These are phyloP conservation scores for Glebionis coronaria DNA, from an alignment of 129 eudicot species.

Conservation along the genomic window DNA sequence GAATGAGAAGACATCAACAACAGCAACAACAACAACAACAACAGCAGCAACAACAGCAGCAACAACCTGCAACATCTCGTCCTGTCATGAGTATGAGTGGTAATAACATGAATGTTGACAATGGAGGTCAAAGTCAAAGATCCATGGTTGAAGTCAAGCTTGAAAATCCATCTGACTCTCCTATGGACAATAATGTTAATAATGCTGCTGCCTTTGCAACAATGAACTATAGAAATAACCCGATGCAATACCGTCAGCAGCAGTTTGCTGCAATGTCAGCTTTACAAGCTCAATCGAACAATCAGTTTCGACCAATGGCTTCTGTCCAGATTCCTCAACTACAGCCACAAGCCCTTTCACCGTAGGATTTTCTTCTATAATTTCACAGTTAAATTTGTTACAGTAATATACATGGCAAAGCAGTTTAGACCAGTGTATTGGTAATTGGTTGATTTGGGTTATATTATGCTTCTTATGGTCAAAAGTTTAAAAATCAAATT, in stretches of 20 bases:
- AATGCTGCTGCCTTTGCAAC: conserved; percentile 45
- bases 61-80: conserved; percentile 66
- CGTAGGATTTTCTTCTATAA: conserved; percentile 43
- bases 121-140: conserved; percentile 71
- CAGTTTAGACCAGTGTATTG: no score
- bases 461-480: no score
- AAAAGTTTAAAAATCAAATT: no score
- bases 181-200: conserved; percentile 44
- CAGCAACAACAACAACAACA: conserved; percentile 64
- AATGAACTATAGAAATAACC: conserved; percentile 57
- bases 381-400: neutral
- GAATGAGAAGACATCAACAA: no score
- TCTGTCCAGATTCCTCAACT: conserved; percentile 81
- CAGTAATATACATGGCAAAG: no score
- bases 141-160: conserved; percentile 84
- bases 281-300: conserved; percentile 55
- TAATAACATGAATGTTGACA: conserved; percentile 42
- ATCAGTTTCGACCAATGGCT: conserved; percentile 71
- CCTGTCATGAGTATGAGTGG: conserved; percentile 56
- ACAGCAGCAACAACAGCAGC: conserved; percentile 81
- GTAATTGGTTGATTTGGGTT: no score
- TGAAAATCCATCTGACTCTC: conserved; percentile 77
- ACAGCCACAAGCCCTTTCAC: conserved; percentile 76
- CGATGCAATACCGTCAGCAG: conserved; percentile 65
- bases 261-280: conserved; percentile 71